These are phyloP conservation scores for Brettanomyces sp. DNA, from an alignment of 805 yeast genomes.

Conservation along the genomic window DNA sequence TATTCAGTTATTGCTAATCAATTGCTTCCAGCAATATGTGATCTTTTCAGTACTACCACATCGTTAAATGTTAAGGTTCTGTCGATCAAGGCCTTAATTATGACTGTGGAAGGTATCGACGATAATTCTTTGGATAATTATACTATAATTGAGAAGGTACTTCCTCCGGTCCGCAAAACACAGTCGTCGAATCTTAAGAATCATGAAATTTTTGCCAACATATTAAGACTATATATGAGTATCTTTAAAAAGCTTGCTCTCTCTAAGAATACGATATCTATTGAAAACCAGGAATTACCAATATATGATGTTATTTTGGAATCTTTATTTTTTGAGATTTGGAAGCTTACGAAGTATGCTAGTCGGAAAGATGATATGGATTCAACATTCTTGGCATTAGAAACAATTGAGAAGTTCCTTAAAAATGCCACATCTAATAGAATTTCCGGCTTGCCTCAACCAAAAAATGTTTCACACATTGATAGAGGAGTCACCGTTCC, in stretches of 20 bases:
- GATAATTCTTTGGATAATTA: constrained; percentile 59
- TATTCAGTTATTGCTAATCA: constrained; percentile 58
- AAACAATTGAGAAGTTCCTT: constrained; percentile 8
- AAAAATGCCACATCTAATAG: not conserved
- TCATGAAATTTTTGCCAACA: constrained; percentile 20
- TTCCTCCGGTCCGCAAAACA: constrained; percentile 56
- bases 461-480: no score
- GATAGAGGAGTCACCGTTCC: no score
- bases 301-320: constrained; percentile 21
- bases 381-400: constrained; percentile 8
- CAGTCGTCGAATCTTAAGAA: constrained; percentile 24
- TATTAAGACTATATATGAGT: constrained; percentile 20
- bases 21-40: constrained; percentile 64
- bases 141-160: constrained; percentile 62
- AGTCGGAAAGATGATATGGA: constrained; percentile 15
- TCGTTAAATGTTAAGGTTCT: constrained; percentile 69
- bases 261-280: constrained; percentile 14
- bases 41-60: constrained; percentile 75
- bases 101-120: constrained; percentile 32
- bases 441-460: no score
- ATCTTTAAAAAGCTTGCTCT: constrained; percentile 20
- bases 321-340: constrained; percentile 24
- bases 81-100: constrained; percentile 51
- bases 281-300: constrained; percentile 16
- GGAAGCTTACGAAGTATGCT: constrained; percentile 23